A percentile compares a stretch with the other conserved stretches of the same genome.
Evolutionary conservation across 2,329 filamentous ascomycete genomes (phyloP).

Genomic region (Blumeria graminis): DNA sequence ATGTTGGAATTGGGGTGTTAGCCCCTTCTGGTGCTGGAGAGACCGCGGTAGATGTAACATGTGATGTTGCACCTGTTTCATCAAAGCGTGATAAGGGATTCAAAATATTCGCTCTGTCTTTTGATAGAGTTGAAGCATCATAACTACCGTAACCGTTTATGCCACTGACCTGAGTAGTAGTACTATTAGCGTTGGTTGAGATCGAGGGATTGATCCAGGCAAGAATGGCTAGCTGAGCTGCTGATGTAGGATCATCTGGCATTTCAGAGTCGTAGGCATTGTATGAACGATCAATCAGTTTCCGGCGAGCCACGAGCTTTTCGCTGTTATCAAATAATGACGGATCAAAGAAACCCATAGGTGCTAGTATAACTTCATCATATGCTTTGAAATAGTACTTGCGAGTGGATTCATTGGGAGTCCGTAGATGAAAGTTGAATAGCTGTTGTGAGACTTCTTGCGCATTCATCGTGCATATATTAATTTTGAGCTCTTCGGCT

Average conservation of each 20-base stretch:
- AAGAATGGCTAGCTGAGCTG: conserved; percentile 51
- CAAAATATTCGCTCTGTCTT: conserved; percentile 40
- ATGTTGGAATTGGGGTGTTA: conserved; percentile 37
- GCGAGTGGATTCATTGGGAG: conserved; percentile 64
- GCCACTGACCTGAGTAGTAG: conserved; percentile 8
- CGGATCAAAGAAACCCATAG: conserved; percentile 86
- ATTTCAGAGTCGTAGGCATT: conserved; percentile 76
- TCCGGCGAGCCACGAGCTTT: conserved; percentile 60
- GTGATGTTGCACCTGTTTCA: conserved; percentile 43
- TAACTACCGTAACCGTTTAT: conserved; percentile 16
- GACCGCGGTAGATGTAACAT: conserved; percentile 53
- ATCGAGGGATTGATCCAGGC: conserved; percentile 35
- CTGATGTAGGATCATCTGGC: conserved; percentile 71
- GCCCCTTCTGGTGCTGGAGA: conserved; percentile 64
- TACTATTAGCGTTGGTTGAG: conserved; percentile 18
- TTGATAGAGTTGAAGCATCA: conserved; percentile 33
- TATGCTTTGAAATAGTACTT: conserved; percentile 96
- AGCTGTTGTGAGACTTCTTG: conserved; percentile 71
- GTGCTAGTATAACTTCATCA: conserved; percentile 82
- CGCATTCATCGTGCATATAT: conserved; percentile 77
- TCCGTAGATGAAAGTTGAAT: conserved; percentile 74
- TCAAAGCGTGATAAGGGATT: conserved; percentile 49
- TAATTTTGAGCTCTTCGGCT: conserved; percentile 86
- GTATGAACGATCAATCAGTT: conserved; percentile 64
- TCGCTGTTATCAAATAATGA: conserved; percentile 59